phyloP scores from a whole-genome alignment of 805 yeast species.

The Priceomyces fermenticarens region DNA sequence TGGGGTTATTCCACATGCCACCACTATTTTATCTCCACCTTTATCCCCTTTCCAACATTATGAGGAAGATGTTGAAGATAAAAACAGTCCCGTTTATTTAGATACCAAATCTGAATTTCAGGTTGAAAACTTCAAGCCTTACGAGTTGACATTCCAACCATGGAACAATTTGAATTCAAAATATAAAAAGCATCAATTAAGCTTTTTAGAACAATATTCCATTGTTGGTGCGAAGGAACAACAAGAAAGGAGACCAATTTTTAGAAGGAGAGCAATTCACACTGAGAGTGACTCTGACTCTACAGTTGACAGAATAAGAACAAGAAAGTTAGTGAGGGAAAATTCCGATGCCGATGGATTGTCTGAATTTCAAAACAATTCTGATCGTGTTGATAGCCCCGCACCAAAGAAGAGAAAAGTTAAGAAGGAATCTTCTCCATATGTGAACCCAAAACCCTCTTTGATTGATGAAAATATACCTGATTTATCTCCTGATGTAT shows the following conservation, averaged over 20 bases:
- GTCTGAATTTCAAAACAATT: constrained; percentile 5
- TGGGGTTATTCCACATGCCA: background rate
- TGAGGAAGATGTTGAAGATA: background rate
- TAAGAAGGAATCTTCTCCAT: constrained; percentile 32
- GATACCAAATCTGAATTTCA: constrained; percentile 39
- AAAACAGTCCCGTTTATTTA: constrained; percentile 10
- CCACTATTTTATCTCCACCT: constrained; percentile 44
- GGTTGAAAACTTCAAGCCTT: constrained; percentile 44
- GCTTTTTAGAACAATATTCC: constrained; percentile 53
- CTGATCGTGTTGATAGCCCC: constrained; percentile 4
- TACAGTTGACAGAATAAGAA: constrained; percentile 49
- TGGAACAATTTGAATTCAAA: constrained; percentile 44
- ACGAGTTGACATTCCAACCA: constrained; percentile 49
- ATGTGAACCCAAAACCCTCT: constrained; percentile 44
- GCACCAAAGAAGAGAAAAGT: constrained; percentile 42
- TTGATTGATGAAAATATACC: constrained; percentile 68
- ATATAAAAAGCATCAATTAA: constrained; percentile 48
- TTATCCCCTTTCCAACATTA: constrained; percentile 37
- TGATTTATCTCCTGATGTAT: constrained; percentile 75
- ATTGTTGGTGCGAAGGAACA: constrained; percentile 17
- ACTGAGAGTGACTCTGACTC: constrained; percentile 34
- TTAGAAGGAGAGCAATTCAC: constrained; percentile 16
- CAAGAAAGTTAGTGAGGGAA: constrained; percentile 53
- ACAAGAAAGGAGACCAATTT: constrained; percentile 8
- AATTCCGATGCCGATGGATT: constrained; percentile 15